Conservation (phyloP, 2,329 filamentous ascomycete species). For the Cytospora schulzeri region DNA sequence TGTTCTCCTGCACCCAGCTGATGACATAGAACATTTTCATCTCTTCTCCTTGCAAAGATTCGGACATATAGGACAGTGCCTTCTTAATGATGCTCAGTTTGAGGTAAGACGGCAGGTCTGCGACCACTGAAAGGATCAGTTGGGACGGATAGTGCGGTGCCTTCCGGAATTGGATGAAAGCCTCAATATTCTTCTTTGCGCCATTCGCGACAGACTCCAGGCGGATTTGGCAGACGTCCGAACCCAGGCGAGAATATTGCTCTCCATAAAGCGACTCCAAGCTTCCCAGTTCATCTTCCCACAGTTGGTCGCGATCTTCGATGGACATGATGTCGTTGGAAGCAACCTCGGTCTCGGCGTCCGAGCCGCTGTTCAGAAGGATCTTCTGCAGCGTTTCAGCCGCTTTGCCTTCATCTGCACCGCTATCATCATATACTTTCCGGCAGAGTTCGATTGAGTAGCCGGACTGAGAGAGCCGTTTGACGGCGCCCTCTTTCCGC, state of each 20-base stretch:
- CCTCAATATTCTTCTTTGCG: constrained; percentile 51
- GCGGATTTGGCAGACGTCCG: constrained; percentile 69
- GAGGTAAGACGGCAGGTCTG: constrained; percentile 85
- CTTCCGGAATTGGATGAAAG: constrained; percentile 67
- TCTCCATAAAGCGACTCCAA: constrained; percentile 86
- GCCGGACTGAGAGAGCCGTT: constrained; percentile 77
- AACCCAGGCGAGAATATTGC: constrained; percentile 62
- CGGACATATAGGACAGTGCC: constrained; percentile 69
- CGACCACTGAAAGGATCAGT: constrained; percentile 69
- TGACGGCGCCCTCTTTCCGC: constrained; percentile 78
- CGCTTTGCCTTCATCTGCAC: constrained; percentile 73
- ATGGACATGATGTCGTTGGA: constrained; percentile 33
- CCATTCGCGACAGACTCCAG: constrained; percentile 60
- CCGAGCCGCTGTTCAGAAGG: constrained; percentile 55
- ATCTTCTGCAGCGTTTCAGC: constrained; percentile 78
- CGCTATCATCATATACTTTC: constrained; percentile 70
- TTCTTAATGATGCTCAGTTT: constrained; percentile 84
- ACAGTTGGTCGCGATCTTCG: constrained; percentile 59
- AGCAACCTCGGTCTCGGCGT: constrained; percentile 29
- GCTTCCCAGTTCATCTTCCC: constrained; percentile 84
- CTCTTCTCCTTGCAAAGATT: constrained; percentile 75
- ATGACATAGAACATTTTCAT: constrained; percentile 87
- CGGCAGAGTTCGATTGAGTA: constrained; percentile 85
- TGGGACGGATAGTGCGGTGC: constrained; percentile 73
- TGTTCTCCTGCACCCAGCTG: constrained; percentile 87